These are phyloP conservation scores for Anethum foeniculum DNA, from an alignment of 140 eudicot genomes.

Conservation along the genomic window DNA sequence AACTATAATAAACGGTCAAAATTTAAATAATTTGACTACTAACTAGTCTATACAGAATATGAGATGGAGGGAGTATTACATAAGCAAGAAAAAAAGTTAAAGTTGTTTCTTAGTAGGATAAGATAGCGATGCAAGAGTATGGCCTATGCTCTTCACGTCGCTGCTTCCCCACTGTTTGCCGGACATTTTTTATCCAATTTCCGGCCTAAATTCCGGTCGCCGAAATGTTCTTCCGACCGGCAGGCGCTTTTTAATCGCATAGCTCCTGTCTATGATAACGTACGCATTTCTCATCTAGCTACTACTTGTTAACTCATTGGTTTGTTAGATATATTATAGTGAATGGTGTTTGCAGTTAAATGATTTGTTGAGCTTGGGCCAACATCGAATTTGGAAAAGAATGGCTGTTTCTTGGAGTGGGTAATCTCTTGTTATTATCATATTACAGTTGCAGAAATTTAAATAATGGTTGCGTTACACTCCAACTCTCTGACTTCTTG, in stretches of 20 bases:
- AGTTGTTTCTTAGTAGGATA: too few species aligned
- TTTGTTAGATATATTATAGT: not conserved
- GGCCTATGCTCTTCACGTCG: conserved; percentile 24
- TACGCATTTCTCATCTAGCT: conserved; percentile 21
- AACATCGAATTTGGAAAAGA: conserved; percentile 88
- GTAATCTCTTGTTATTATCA: conserved; percentile 20
- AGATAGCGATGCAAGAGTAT: conserved; percentile 16
- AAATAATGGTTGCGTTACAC: not conserved
- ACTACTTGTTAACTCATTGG: not conserved
- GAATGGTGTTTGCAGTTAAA: conserved; percentile 40
- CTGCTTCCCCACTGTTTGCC: conserved; percentile 11
- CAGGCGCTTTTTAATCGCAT: conserved; percentile 87
- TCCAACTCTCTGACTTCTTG: not conserved
- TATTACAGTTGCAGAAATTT: not conserved
- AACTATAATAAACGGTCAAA: too few species aligned
- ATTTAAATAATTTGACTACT: too few species aligned
- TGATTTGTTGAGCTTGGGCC: conserved; percentile 76
- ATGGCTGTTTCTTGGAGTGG: conserved; percentile 86
- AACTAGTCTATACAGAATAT: too few species aligned
- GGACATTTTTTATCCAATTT: not conserved
- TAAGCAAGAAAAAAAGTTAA: too few species aligned
- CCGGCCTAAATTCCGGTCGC: conserved; percentile 23
- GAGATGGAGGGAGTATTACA: too few species aligned
- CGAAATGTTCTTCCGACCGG: conserved; percentile 56
- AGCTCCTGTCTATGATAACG: conserved; percentile 94